phyloP scores from a whole-genome alignment of 2,329 filamentous ascomycete species.

The Tolypocladium ophioglossoides region DNA sequence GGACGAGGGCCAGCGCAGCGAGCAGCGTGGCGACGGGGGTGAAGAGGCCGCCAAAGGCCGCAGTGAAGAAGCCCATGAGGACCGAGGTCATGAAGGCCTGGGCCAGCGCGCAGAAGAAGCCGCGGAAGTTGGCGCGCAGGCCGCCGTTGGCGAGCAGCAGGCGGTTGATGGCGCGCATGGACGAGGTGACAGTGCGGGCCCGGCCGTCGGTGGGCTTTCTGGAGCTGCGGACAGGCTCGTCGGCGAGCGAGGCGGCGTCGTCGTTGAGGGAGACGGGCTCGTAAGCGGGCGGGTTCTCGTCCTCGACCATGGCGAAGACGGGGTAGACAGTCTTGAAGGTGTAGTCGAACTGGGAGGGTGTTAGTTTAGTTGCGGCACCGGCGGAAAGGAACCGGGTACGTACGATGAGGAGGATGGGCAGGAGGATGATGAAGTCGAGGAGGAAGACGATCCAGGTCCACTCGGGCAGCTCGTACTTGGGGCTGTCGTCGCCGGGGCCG shows the following conservation, averaged over 20 bases:
- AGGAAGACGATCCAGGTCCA: conserved; percentile 30
- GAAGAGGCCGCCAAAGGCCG: conserved; percentile 32
- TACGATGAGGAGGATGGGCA: conserved; percentile 34
- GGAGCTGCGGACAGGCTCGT: conserved; percentile 17
- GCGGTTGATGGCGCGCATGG: conserved; percentile 38
- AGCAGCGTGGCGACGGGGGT: conserved; percentile 35
- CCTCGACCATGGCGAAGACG: conserved; percentile 46
- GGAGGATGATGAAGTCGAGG: conserved; percentile 30
- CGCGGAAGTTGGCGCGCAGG: conserved; percentile 58
- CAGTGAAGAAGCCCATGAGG: conserved; percentile 33
- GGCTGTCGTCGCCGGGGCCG: conserved; percentile 7
- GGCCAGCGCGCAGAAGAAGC: conserved; percentile 41
- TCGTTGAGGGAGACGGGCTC: conserved; percentile 36
- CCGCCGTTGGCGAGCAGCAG: conserved; percentile 54
- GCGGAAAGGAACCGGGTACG: conserved; percentile 7
- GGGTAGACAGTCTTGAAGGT: conserved; percentile 40
- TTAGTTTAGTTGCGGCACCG: not conserved
- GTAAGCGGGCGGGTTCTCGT: conserved; percentile 45
- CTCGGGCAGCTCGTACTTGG: conserved; percentile 20
- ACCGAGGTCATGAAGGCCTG: conserved; percentile 22
- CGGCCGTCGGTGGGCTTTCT: conserved; percentile 24
- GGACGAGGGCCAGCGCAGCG: conserved; percentile 51
- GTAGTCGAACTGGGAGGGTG: conserved; percentile 32
- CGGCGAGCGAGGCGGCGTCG: conserved; percentile 21
- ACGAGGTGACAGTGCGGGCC: conserved; percentile 35